Base-by-base conservation (phyloP, 2,329 filamentous ascomycete genomes). In the Pseudogymnoascus sp. region DNA sequence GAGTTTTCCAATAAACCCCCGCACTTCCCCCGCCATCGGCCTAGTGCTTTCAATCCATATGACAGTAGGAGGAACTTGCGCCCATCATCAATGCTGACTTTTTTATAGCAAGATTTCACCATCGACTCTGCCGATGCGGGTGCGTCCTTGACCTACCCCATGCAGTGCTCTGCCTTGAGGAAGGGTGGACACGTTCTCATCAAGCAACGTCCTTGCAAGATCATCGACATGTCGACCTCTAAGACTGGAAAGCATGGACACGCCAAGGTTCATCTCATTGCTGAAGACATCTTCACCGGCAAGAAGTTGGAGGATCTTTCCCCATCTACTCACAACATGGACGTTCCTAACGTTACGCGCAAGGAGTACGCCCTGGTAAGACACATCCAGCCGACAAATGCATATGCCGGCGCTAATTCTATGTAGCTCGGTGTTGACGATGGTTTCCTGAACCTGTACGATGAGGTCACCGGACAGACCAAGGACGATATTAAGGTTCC, bases 241-340 rank as follows among this genome's bases (percentile, higher is more conserved):
- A 99, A 99, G 92, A 99, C 94, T 72, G 94, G 94, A 82, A 99
- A 99, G 91, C 94, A 99, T 89, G 94, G 94, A 80, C 95, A 99
- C 90, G 94, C 94, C 82, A 99, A 99, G 88, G 94, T 99, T 78
- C 93, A 99, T 82, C 83, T 99, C 73, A 89, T 97, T 75, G 94
- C 92, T 76, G 87, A 95, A 78, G 94, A 99, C 79, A 97, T 99
- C 84, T 99, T 99, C 88, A 99, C 92, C 70, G 85, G 85, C 86
- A 99, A 97, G 90, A 99, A 99, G 88, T 86, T 96, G 70, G 94
- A 99, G 84, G 95, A 99, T 83, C 87, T 99, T 67, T 97, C 88
- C 80, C 94, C 94, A 72, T 99, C 94, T 77, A 99, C 94, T 84
- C 86, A 89, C 84, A 89, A 95, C 86, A 95, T 95, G 90, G 91